Base-by-base conservation (phyloP, 805 yeast species). In the Candida ipomoeae region DNA sequence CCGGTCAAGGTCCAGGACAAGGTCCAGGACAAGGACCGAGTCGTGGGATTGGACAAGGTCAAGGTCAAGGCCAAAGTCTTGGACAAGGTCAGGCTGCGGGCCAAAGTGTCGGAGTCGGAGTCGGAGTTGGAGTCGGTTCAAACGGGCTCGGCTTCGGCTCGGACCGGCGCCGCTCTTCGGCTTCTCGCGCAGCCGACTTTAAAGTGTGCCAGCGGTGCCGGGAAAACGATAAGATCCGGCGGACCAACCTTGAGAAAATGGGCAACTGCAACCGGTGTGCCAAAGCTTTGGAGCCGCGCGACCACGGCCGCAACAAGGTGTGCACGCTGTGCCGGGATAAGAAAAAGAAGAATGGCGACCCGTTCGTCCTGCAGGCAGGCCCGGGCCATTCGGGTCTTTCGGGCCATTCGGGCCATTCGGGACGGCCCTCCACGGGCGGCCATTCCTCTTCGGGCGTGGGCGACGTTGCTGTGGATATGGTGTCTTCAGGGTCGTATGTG, bases 181-280 rank as follows among this genome's bases (percentile, higher is more conserved):
- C 55, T 35, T 21, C 54, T 34, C 48, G 64, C 61, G 17, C 33
- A 14, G 53, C 53, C 26, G 72, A 70, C 47, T 83, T 69, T 64
- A 83, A 83, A 60, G 88, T 84, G n/a, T 84, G 89, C 60, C 69
- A 75, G 52, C 68, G 87, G 54, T 84, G 89, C 62, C 70, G 88
- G 51, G 79, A 73, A 43, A 82, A 80, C 56, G 88, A 83, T 60
- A 81, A 78, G 59, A 66, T 77, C 43, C 70, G 88, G 54, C 65
- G 88, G 51, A 70, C 78, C 32, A 75, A 75, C 46, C 64, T 83
- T 52, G 87, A 82, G 59, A 75, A 74, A 51, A 65, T 72, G 57
- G 86, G 87, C 13, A 74, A 78, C 48, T 84, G 88, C 60, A 82
- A 81, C 59, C 71, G 88, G 48, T 84, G 88, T 65, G 83, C 85